Base-by-base conservation (phyloP, 2,329 filamentous ascomycete genomes). In the Leptographium procerum region DNA sequence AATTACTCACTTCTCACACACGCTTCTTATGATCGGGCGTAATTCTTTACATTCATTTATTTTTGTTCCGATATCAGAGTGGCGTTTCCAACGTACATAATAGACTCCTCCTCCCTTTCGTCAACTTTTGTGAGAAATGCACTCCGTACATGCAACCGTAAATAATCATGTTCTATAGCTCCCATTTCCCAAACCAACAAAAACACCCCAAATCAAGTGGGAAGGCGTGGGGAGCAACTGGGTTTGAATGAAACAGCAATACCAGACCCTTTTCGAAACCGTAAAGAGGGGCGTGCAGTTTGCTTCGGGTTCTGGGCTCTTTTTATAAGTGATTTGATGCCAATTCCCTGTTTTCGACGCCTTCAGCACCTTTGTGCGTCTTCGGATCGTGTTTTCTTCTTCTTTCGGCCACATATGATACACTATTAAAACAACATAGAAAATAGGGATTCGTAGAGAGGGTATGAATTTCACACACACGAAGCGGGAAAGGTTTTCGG, bases 81-180 rank as follows among this genome's bases (percentile, higher is more conserved):
- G 55, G 55, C 55, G 55, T 57, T 50, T 56, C 55, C 55, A 51
- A 29, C 33, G 24, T 54, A 54, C 31, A 51, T 29, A 14, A 22
- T n/a, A n/a, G 40, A 43, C n/a, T 31, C 19, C 10, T 31, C n/a
- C 40, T 26, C 36, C 13, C 53, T 11, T 26, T 5, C 16, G 19
- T 34, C 26, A 40, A 22, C 40, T 51, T 56, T 28, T 11, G 10
- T 19, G 29, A n/a, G 19, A 50, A 26, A 51, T 28, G 16, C 22
- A 56, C 54, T 56, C 54, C 43, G n/a, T 56, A 48, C 54, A 56
- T 56, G 54, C 54, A 56, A 28, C 52, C 52, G 31, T 40, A 40
- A 31, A 55, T 19, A 24, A 29, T 10, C 43, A 28, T 29, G 19
- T 24, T 56, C 43, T 56, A 55, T 55, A 48, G 13, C 40, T 33